Evolutionary conservation across 495 filamentous ascomycete genomes (phyloP).

Genomic region (Aspergillus nidulans): DNA sequence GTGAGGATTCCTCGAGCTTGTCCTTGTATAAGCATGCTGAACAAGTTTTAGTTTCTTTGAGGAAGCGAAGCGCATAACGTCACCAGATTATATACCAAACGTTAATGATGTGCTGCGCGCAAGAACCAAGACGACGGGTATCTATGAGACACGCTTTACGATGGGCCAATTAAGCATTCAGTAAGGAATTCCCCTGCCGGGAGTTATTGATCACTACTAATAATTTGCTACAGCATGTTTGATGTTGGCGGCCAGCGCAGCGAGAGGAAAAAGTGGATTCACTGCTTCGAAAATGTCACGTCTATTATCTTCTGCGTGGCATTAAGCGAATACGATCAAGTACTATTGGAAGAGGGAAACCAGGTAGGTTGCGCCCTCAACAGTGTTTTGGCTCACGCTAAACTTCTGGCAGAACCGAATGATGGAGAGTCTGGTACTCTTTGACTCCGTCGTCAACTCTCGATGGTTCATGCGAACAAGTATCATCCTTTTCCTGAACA

Average conservation of each 20-base stretch:
- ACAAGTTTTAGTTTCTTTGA: constrained; percentile 77
- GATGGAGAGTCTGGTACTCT: constrained; percentile 97
- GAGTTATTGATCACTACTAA: constrained; percentile 12
- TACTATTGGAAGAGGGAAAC: constrained; percentile 91
- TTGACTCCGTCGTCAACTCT: constrained; percentile 98
- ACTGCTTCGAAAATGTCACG: constrained; percentile 99
- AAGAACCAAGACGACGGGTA: constrained; percentile 98
- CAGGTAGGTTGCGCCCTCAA: constrained; percentile 58
- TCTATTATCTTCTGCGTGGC: constrained; percentile 99
- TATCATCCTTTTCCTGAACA: constrained; percentile 97
- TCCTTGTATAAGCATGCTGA: not conserved
- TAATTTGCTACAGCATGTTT: constrained; percentile 74
- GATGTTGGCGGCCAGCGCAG: constrained; percentile 96
- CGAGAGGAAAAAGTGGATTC: constrained; percentile 99
- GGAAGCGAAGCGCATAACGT: constrained; percentile 81
- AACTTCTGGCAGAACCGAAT: constrained; percentile 74
- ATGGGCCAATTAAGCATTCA: constrained; percentile 99
- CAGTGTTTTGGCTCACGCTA: constrained; percentile 8
- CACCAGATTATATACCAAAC: constrained; percentile 77
- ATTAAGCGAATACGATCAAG: constrained; percentile 97
- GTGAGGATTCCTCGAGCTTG: constrained; percentile 50
- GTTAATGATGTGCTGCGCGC: constrained; percentile 93
- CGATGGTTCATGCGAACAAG: constrained; percentile 98
- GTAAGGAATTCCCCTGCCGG: constrained; percentile 50
- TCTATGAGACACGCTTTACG: constrained; percentile 95